Percentiles rank a stretch among this genome's conserved stretches.
phyloP scores from a whole-genome alignment of 495 filamentous ascomycete genomes.

The Rusavskia elegans region DNA sequence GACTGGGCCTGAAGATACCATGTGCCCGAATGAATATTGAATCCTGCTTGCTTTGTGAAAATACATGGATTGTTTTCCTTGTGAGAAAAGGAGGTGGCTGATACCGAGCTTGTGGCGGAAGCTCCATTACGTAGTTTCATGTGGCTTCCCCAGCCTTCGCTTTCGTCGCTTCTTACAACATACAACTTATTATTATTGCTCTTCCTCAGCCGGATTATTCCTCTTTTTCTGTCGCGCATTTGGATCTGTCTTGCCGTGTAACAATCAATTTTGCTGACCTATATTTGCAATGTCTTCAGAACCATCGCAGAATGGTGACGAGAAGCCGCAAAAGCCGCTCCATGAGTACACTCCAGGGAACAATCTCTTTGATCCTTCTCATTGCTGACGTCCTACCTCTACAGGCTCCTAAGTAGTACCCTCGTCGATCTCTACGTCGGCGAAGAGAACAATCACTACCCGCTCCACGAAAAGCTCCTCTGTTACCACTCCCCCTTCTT shows the following conservation, averaged over 20 bases:
- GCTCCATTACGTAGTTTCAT: neutral
- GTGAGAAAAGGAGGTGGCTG: too few relatives aligned
- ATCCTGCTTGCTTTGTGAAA: too few relatives aligned
- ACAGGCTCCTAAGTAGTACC: slow-evolving; percentile 26
- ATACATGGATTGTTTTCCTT: too few relatives aligned
- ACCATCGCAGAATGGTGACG: slow-evolving; percentile 1
- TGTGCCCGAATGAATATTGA: too few relatives aligned
- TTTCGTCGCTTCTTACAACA: neutral
- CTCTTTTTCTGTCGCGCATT: neutral
- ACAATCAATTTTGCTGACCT: neutral
- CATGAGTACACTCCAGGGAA: slow-evolving; percentile 7
- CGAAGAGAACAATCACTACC: slow-evolving; percentile 26
- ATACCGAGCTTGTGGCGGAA: neutral
- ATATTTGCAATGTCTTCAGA: slow-evolving; percentile 5
- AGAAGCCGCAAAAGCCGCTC: slow-evolving; percentile 12
- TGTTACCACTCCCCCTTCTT: slow-evolving; percentile 33
- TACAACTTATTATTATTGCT: neutral
- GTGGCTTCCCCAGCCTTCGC: neutral
- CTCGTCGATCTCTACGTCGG: slow-evolving; percentile 36
- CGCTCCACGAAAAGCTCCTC: slow-evolving; percentile 35
- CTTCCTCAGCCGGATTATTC: neutral
- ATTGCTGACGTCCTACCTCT: slow-evolving; percentile 1
- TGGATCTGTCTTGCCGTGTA: neutral
- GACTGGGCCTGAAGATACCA: too few relatives aligned
- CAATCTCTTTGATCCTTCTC: neutral